Evolutionary conservation across 805 yeast genomes (phyloP).

Genomic region (Ogataea pignaliae): DNA sequence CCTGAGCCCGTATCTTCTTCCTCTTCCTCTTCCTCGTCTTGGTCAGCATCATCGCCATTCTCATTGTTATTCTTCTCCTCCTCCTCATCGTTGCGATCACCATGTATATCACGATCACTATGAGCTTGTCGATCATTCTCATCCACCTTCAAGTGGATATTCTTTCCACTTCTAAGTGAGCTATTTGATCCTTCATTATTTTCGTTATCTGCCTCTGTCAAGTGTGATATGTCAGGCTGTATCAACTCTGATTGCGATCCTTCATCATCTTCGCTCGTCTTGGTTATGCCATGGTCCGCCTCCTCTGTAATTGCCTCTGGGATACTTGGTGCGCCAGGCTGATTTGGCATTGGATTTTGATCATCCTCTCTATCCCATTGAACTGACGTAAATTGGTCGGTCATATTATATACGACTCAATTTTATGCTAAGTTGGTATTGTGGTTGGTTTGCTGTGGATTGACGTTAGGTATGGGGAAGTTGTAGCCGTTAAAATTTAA

Average conservation of each 20-base stretch:
- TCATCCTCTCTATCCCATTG: conserved; percentile 50
- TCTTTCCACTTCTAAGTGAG: neutral
- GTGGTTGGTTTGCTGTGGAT: no score
- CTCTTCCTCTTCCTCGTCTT: conserved; percentile 1
- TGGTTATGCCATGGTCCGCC: conserved; percentile 5
- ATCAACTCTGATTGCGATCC: conserved; percentile 6
- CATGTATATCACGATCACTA: neutral
- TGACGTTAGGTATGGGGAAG: no score
- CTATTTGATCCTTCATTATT: neutral
- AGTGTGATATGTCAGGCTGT: conserved; percentile 1
- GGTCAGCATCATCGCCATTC: neutral
- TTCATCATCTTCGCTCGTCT: conserved; percentile 3
- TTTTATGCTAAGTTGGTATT: no score
- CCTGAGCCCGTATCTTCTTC: conserved; percentile 5
- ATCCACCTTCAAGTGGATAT: neutral
- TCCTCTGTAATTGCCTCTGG: conserved; percentile 2
- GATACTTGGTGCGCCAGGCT: neutral
- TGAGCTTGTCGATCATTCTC: neutral
- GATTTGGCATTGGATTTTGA: neutral
- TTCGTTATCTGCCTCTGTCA: conserved; percentile 1
- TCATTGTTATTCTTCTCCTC: neutral
- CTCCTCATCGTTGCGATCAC: neutral
- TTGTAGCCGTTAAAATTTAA: no score
- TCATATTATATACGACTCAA: conserved; percentile 12
- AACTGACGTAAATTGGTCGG: conserved; percentile 52